Evolutionary conservation across 1,284 basidiomycete species (phyloP).

Genomic region (Anthracocystis setariae): DNA sequence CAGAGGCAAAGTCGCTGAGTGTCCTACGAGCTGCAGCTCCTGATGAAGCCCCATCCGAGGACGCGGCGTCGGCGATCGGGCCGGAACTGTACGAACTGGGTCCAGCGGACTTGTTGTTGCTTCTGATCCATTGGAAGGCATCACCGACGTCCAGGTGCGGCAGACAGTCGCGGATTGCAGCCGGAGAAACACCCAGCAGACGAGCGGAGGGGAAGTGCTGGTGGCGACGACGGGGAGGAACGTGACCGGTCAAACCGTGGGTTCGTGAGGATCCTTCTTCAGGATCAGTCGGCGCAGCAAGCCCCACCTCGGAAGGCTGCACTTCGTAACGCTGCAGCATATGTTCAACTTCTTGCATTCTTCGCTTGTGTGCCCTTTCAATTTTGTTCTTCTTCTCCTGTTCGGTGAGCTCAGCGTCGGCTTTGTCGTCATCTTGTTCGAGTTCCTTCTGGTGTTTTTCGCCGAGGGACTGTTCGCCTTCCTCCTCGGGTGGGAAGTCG

Average conservation of each 20-base stretch:
- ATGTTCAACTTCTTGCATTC: constrained; percentile 60
- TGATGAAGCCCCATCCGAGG: constrained; percentile 6
- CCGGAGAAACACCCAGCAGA: constrained; percentile 76
- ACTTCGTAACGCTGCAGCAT: constrained; percentile 55
- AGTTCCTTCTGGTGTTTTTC: constrained; percentile 39
- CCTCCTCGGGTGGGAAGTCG: constrained; percentile 71
- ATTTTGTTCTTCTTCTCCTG: constrained; percentile 40
- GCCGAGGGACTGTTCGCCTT: constrained; percentile 42
- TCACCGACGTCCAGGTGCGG: constrained; percentile 89
- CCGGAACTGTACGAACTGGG: constrained; percentile 60
- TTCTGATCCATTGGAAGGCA: constrained; percentile 75
- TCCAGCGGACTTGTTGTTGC: constrained; percentile 67
- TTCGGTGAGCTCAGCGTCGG: constrained; percentile 27
- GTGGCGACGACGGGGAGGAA: constrained; percentile 43
- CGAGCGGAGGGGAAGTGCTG: constrained; percentile 59
- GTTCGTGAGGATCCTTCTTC: constrained; percentile 4
- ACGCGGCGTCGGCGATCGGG: constrained; percentile 43
- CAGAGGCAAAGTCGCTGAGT: constrained; percentile 51
- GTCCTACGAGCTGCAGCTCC: constrained; percentile 38
- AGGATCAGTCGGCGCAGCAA: neutral
- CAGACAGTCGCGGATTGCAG: constrained; percentile 78
- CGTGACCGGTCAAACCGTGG: constrained; percentile 24
- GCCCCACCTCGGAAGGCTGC: constrained; percentile 22
- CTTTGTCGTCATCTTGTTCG: constrained; percentile 16
- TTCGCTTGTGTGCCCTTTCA: constrained; percentile 32